Evolutionary conservation across 2,329 filamentous ascomycete species (phyloP), one percentile per base, ranked within the genome.

Genomic region (Penicillium sp.): DNA sequence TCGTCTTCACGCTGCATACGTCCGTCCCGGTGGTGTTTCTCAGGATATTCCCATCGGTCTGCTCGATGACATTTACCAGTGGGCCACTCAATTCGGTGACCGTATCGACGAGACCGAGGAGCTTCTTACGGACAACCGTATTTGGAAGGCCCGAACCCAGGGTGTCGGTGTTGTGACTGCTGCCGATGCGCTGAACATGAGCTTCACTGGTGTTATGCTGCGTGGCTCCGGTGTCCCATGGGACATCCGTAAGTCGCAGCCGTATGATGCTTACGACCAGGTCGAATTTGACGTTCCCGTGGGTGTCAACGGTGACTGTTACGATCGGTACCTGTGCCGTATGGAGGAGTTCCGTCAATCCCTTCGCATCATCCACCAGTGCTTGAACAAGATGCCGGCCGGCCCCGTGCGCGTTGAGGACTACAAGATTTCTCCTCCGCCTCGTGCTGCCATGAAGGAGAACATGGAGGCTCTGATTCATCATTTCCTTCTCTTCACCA

Each of bases 401-500:
- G 92, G 92, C 17, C 92, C 92, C 35, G 79, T 96, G 62, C 85
- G 90, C 54, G 87, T 95, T 28, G 92, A 98, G 70, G 92, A 98
- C 70, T 98, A 96, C 80, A 98, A 98, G 79, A 79, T 98, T 59
- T 84, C 86, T 2, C 92, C 92, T 14, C 92, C 92, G 46, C 93
- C 92, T n/a, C 82, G 92, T 60, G 76, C 86, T 30, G 92, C 92
- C 60, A 98, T 98, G 92, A 98, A 98, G 79, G 92, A 98, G 79
- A 98, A 98, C 75, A 98, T 98, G 93, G 92, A 98, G 73, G 89
- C 92, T 26, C 79, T 98, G 29, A 98, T 98, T 64, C 92, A 98
- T 73, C 92, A 98, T 75, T 98, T 98, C 77, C 72, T 98, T 51
- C 81, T 98, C 37, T 98, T 90, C 75, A 96, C 89, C 67, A 98